Evolutionary conservation across 768 basidiomycete genomes (phyloP).

Genomic region (Dacryopinax primogenitus): DNA sequence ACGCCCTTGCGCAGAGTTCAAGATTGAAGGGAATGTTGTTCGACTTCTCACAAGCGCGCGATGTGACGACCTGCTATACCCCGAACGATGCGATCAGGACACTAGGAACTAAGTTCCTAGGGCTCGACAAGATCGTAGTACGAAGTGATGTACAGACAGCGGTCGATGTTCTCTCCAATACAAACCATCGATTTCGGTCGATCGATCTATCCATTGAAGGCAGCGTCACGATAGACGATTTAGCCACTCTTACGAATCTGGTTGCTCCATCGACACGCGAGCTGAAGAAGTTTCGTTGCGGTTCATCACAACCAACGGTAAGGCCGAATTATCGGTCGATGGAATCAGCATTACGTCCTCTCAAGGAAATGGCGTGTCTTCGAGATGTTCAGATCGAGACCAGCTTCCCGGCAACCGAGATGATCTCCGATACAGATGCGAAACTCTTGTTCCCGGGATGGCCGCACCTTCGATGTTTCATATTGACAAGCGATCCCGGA

Average conservation of each 20-base stretch:
- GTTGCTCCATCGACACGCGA: background rate
- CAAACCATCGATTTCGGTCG: background rate
- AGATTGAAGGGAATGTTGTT: background rate
- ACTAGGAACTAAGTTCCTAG: background rate
- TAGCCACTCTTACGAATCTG: background rate
- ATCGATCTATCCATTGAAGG: background rate
- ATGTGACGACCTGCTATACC: background rate
- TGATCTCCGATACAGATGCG: background rate
- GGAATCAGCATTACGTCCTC: background rate
- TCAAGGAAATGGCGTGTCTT: background rate
- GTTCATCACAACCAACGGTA: background rate
- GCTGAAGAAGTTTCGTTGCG: background rate
- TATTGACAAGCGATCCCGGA: background rate
- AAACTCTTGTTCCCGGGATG: background rate
- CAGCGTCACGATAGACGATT: background rate
- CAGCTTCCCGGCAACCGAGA: background rate
- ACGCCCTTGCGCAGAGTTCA: background rate
- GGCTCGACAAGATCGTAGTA: background rate
- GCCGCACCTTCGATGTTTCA: background rate
- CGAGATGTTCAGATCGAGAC: background rate
- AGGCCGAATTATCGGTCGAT: background rate
- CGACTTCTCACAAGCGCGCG: background rate
- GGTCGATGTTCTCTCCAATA: background rate
- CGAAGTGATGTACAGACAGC: background rate
- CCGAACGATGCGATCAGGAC: background rate